These are phyloP conservation scores for Yamadazyma aaseri DNA, from an alignment of 1,139 yeast species.

Conservation along the genomic window DNA sequence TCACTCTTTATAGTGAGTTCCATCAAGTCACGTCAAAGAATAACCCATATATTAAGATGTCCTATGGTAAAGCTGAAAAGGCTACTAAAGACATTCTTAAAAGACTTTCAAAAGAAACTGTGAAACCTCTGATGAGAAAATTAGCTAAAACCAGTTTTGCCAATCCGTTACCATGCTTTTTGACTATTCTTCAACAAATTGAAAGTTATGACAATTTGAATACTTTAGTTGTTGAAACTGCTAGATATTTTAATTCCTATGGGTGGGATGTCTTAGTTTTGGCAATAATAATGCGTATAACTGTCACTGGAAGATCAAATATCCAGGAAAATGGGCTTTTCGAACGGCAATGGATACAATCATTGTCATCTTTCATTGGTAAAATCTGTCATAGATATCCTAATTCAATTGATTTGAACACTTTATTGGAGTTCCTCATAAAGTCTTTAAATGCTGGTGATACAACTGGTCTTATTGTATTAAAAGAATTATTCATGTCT, in stretches of 20 bases:
- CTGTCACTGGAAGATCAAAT: constrained; percentile 61
- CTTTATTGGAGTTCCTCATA: constrained; percentile 58
- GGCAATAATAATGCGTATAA: constrained; percentile 69
- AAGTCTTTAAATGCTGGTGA: constrained; percentile 66
- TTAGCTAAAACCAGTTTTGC: constrained; percentile 74
- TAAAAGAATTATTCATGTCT: constrained; percentile 65
- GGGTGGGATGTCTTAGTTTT: constrained; percentile 87
- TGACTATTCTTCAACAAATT: constrained; percentile 64
- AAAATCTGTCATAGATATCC: constrained; percentile 56
- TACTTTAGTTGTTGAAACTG: constrained; percentile 75
- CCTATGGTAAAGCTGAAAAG: constrained; percentile 72
- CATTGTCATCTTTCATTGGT: constrained; percentile 66
- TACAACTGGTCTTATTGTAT: constrained; percentile 61
- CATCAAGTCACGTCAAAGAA: constrained; percentile 55
- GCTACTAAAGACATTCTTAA: constrained; percentile 79
- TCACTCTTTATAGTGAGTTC: constrained; percentile 82
- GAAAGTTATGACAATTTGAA: constrained; percentile 92
- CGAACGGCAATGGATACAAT: constrained; percentile 84
- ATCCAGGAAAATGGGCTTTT: constrained; percentile 79
- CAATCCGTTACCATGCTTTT: constrained; percentile 79
- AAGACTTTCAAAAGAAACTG: constrained; percentile 84
- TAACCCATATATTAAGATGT: constrained; percentile 57
- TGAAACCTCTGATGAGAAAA: constrained; percentile 71
- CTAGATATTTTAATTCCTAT: constrained; percentile 70
- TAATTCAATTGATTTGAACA: constrained; percentile 48